Base-by-base conservation (phyloP, 2,329 filamentous ascomycete genomes). In the Tolypocladium nubicola region DNA sequence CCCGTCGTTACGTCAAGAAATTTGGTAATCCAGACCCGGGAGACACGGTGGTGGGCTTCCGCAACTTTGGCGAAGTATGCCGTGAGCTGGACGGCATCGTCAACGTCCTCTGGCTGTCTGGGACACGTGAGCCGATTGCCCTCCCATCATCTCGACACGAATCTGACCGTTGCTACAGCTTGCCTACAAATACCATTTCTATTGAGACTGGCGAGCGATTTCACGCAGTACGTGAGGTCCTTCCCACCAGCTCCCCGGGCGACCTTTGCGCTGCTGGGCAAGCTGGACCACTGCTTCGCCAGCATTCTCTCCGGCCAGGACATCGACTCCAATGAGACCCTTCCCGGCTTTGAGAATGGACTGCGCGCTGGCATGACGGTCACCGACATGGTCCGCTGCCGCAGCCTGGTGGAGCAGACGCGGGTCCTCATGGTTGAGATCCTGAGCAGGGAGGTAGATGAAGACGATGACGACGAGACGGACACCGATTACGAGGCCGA, bases 311-410 rank as follows among this genome's bases (percentile, higher is more conserved):
- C 78, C 30, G 88, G 88, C 4, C 73, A 80, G 58, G 85, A 96
- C 65, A 72, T 85, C 4, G 81, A 85, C 16, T 86, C 86, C 0
- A 80, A 81, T 0, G 82, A 86, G 43, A 65, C 75, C 0, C 75
- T 96, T 1, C 85, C 89, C 0, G 90, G 90, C 0, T 90, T 92
- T 61, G 82, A 84, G 61, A 78, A 75, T 8, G 81, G 81, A 1
- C 74, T 78, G 6, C 72, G 77, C 1, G 83, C 85, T 0, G 87
- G 89, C 1, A 86, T 89, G 76, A 90, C 85, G 1, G 76, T 73
- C 21, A 93, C 89, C 0, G 90, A 97, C 69, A 96, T 94, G 79
- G 90, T 97, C 9, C 82, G 93, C 45, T 87, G 92, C 61, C 87
- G 89, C 67, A 89, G 89, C 66, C 75, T 95, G 37, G 88, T 91